Percentiles rank a stretch among this genome's conserved stretches.
Conservation (phyloP, 495 filamentous ascomycete species). For the Penicillium psychrofluorescens region DNA sequence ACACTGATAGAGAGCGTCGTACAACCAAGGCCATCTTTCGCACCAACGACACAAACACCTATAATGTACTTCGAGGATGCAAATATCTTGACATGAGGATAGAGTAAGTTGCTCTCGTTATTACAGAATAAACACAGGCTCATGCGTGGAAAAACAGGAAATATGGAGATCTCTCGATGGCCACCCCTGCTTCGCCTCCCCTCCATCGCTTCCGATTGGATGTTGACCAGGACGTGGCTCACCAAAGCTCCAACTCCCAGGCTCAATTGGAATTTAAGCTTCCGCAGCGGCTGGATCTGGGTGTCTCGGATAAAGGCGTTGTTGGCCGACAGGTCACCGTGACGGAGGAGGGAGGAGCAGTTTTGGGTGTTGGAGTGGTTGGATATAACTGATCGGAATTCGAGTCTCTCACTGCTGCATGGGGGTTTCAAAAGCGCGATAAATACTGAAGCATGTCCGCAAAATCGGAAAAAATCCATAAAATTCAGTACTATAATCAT, state of each 20-base stretch:
- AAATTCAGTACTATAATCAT: too few species aligned
- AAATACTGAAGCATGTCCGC: neutral
- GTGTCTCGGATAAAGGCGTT: conserved; percentile 33
- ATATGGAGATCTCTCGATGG: conserved; percentile 28
- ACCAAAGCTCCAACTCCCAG: neutral
- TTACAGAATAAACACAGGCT: neutral
- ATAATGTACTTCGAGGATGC: conserved; percentile 5
- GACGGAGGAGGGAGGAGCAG: conserved; percentile 12
- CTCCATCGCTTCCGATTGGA: conserved; percentile 20
- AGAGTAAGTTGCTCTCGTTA: conserved; percentile 17
- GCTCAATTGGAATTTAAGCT: conserved; percentile 41
- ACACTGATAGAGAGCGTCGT: conserved; percentile 6
- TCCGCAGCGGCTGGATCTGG: conserved; percentile 53
- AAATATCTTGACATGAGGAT: conserved; percentile 24
- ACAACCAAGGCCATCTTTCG: conserved; percentile 25
- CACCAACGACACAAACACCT: conserved; percentile 18
- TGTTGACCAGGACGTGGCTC: conserved; percentile 1
- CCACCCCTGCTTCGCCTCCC: conserved; percentile 1
- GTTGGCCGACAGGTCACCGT: conserved; percentile 32
- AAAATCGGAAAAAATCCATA: too few species aligned
- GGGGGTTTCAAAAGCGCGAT: neutral
- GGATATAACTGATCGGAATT: conserved; percentile 25
- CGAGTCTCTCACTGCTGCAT: neutral
- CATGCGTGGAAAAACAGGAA: conserved; percentile 10
- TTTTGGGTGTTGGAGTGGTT: conserved; percentile 30